phyloP scores from a whole-genome alignment of 352 stramenopile genomes.

The Globisporangium recalcitrans region DNA sequence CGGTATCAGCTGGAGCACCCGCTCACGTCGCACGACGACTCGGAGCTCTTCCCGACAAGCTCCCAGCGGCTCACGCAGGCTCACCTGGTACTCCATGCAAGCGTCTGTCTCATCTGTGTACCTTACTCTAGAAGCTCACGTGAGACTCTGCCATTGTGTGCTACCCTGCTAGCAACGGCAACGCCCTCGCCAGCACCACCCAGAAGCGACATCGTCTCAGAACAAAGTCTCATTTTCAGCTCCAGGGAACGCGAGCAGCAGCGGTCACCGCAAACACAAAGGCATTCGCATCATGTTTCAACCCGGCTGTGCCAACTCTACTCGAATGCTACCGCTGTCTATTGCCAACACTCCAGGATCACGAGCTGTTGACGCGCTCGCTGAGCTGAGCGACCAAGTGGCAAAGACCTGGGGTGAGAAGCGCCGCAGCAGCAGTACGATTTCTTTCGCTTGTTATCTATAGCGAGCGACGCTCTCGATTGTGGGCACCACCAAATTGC shows the following conservation, averaged over 20 bases:
- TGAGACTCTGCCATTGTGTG: neutral
- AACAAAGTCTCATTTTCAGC: constrained; percentile 21
- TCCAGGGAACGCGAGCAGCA: constrained; percentile 12
- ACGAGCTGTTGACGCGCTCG: constrained; percentile 51
- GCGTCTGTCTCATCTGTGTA: too few relatives aligned
- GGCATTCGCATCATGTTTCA: constrained; percentile 5
- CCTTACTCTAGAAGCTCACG: neutral
- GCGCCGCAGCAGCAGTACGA: constrained; percentile 16
- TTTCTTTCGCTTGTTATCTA: neutral
- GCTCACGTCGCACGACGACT: constrained; percentile 74
- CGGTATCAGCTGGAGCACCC: constrained; percentile 75
- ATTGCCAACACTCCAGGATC: constrained; percentile 13
- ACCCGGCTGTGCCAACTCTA: neutral
- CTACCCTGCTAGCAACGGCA: constrained; percentile 34
- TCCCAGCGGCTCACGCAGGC: constrained; percentile 47
- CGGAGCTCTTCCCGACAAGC: constrained; percentile 37
- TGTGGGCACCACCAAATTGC: too few relatives aligned
- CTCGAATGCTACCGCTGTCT: neutral
- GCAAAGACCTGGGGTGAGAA: constrained; percentile 30
- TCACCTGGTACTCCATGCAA: constrained; percentile 34
- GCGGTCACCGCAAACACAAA: constrained; percentile 19
- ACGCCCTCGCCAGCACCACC: constrained; percentile 27
- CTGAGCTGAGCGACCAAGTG: constrained; percentile 52
- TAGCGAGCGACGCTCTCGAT: too few relatives aligned
- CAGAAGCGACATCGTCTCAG: neutral